Evolutionary conservation across 495 filamentous ascomycete genomes (phyloP).

Genomic region (Neurospora sp.): DNA sequence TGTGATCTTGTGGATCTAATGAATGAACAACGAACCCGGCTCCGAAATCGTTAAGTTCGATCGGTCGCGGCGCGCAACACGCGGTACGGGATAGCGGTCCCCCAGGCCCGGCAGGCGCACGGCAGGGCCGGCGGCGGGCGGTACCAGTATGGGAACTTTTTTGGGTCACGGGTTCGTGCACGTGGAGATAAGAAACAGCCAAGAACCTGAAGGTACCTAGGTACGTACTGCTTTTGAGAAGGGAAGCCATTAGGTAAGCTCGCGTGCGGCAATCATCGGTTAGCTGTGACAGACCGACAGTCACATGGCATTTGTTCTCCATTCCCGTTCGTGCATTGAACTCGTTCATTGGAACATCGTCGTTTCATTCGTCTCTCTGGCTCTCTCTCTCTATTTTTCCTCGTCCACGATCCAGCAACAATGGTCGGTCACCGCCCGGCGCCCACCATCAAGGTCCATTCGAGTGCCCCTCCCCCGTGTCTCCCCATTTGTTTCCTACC

Average conservation of each 20-base stretch:
- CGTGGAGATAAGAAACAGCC: slow-evolving; percentile 3
- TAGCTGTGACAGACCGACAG: slow-evolving; percentile 1
- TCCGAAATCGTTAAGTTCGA: not conserved
- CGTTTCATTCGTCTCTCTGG: not conserved
- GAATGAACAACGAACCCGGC: not conserved
- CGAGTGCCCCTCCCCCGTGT: not conserved
- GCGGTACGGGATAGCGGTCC: not conserved
- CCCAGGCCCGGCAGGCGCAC: no score
- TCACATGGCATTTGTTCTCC: slow-evolving; percentile 9
- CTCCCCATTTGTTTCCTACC: not conserved
- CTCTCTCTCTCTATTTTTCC: not conserved
- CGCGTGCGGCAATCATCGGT: not conserved
- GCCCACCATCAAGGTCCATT: not conserved
- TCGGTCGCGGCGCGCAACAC: not conserved
- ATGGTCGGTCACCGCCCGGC: not conserved
- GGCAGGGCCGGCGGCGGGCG: not conserved
- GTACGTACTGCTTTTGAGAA: not conserved
- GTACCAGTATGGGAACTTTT: slow-evolving; percentile 4
- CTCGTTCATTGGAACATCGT: slow-evolving; percentile 3
- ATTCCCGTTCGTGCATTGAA: not conserved
- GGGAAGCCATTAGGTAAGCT: not conserved
- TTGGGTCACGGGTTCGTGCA: slow-evolving; percentile 10
- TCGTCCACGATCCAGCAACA: not conserved
- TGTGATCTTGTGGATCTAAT: not conserved
- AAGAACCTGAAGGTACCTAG: not conserved